Evolutionary conservation across 2,329 filamentous ascomycete species (phyloP), one percentile per base, ranked within the genome.

Genomic region (Alternaria ethzedia): DNA sequence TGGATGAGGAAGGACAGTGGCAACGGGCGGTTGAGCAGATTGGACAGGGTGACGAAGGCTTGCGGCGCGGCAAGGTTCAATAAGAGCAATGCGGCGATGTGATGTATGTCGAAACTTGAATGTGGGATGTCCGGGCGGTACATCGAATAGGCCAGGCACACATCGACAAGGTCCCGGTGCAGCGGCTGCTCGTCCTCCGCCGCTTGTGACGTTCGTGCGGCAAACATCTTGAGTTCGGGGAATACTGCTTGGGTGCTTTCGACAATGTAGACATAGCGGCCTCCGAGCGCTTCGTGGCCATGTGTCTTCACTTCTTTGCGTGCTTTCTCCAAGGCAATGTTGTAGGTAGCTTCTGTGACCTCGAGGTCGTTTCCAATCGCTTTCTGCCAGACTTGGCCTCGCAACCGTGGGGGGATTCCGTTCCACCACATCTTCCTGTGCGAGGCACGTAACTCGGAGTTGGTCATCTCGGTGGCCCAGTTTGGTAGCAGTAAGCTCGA

Each of bases 71-170:
- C 85, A 41, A 94, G 86, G 75, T 93, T 92, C 52, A 94, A 86
- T 3, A 94, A 85, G 2, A 94, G 84, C 15, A 94, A 82, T 0
- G 89, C 92, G 2, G 92, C 91, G 67, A 92, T 89, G 21, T 89
- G 89, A 75, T 93, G 91, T 69, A 90, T 91, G 57, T 91, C 91
- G 65, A 86, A 85, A 61, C 92, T 86, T 12, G 63, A 57, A 73
- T 93, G 94, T 66, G 92, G 91, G 72, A 95, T 91, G 75, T 96
- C 92, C 69, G 89, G 90, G 64, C 92, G 87, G 79, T 96, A 96
- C 87, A 93, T 91, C 58, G 89, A 86, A 79, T 95, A 95, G 7
- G 92, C 93, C 72, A 89, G 89, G 64, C 95, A 83, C 10, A 96
- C 88, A 74, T 95, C 89, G 17, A 91, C 82, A 28, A 96, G 82